Base-by-base conservation (phyloP, 78 protist genomes). In the Chrysochromulina tobinii region DNA sequence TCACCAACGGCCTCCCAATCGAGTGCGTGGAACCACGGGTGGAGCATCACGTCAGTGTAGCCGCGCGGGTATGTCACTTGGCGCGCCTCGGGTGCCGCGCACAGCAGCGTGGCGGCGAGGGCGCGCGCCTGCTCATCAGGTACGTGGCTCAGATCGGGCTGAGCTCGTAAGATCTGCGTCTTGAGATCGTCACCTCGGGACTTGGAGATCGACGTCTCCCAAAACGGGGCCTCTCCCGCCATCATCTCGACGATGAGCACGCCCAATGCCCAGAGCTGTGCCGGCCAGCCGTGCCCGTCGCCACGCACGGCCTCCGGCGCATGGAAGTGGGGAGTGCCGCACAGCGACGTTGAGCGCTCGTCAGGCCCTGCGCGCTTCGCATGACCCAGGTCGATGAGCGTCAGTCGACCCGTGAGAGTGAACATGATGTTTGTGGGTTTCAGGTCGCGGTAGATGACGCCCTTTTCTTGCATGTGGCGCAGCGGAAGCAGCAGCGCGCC, bases 401-500 rank as follows among this genome's bases (percentile, higher is more conserved):
- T 67, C 18, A 67, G 73, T 14, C 38, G 38, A 7, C 73, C 73
- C 11, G 7, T 7, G 23, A 6, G 23, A 14, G n/a, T 23, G 73
- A 67, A 38, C 25, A 95, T 67, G 0, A 95, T 38, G 69, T 95
- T 95, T 50, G 93, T 94, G 5, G 97, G 96, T 75, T 95, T 95
- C 48, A 95, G 50, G 61, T 95, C 96, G 59, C 96, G 89, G 73
- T 89, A 93, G 81, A 94, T 69, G 3, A 93, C 92, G 88, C 90
- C 84, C 67, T 90, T 61, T 23, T 79, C 75, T 88, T 91, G 95
- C 61, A 95, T 6, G 38, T 93, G 87, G 83, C 88, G 93, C 59
- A 95, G 87, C n/a, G 95, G 93, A 68, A 90, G 88, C 15, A 90
- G 23, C 73, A 95, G 93, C 85, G 92, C 93, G 50, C 93, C 96